Percentiles rank a stretch among this genome's conserved stretches.
These are phyloP conservation scores for Vitis riparia DNA, from an alignment of 164 flowering plant species.

Conservation along the genomic window DNA sequence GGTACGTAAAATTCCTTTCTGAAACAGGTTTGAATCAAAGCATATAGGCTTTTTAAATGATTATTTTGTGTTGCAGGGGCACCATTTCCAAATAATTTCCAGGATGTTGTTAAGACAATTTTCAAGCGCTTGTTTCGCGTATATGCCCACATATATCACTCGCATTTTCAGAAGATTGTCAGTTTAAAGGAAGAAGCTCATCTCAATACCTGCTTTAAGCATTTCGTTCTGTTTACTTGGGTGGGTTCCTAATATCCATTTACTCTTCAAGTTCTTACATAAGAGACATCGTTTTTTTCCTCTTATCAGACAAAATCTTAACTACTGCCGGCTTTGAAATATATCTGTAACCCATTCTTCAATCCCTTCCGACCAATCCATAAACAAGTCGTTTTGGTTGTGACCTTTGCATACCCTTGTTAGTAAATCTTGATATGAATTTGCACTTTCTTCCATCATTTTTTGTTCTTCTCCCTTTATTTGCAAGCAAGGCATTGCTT, in stretches of 20 bases:
- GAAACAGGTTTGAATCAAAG: background rate
- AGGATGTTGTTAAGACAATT: conserved; percentile 54
- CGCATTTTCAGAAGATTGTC: conserved; percentile 62
- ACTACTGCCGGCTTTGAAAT: too few species aligned
- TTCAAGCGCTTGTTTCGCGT: conserved; percentile 60
- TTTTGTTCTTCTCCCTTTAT: too few species aligned
- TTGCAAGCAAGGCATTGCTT: too few species aligned
- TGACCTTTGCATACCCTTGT: too few species aligned
- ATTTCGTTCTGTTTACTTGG: conserved; percentile 55
- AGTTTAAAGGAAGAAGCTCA: conserved; percentile 64
- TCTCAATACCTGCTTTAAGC: conserved; percentile 67
- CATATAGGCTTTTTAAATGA: background rate
- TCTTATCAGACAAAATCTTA: too few species aligned
- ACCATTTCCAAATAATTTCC: conserved; percentile 56
- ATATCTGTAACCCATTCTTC: too few species aligned
- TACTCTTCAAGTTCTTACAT: too few species aligned
- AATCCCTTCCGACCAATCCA: too few species aligned
- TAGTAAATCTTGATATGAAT: too few species aligned
- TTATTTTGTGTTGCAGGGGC: conserved; percentile 27
- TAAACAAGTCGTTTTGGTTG: too few species aligned
- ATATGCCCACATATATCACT: conserved; percentile 64
- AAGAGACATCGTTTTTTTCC: too few species aligned
- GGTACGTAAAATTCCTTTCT: conserved; percentile 26
- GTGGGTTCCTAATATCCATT: conserved; percentile 27
- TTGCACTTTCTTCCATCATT: too few species aligned